Conservation (phyloP, 208 protist genomes). For the Leishmania gerbilli region DNA sequence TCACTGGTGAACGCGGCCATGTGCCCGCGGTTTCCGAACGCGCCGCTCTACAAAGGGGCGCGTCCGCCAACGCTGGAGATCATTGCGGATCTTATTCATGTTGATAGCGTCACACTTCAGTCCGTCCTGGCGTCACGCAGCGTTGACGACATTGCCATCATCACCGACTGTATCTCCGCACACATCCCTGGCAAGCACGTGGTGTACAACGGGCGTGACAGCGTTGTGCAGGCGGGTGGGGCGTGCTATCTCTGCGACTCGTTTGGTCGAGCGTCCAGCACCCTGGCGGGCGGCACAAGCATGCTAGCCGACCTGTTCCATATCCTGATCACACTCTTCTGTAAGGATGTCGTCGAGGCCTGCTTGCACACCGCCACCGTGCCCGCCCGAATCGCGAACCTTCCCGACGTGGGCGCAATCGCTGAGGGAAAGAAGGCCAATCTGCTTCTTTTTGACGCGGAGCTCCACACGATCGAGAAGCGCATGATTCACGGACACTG, state of each 20-base stretch:
- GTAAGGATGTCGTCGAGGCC: constrained; percentile 52
- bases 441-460: constrained; percentile 59
- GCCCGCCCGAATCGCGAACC: constrained; percentile 58
- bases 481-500: constrained; percentile 59
- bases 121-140: constrained; percentile 43
- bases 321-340: constrained; percentile 60
- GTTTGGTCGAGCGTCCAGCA: constrained; percentile 45
- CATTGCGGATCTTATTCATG: constrained; percentile 67
- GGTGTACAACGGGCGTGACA: constrained; percentile 62
- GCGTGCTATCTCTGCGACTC: constrained; percentile 65
- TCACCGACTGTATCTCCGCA: constrained; percentile 74
- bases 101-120: constrained; percentile 60
- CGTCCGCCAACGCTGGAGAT: constrained; percentile 66
- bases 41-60: constrained; percentile 49
- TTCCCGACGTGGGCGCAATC: constrained; percentile 53
- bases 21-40: constrained; percentile 58
- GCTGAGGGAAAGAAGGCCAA: constrained; percentile 53
- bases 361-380: constrained; percentile 58
- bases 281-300: constrained; percentile 63
- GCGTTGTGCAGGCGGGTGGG: constrained; percentile 57
- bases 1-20: constrained; percentile 64
- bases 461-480: constrained; percentile 55
- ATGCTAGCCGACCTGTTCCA: constrained; percentile 67
- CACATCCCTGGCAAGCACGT: constrained; percentile 55
- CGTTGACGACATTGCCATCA: constrained; percentile 55